phyloP scores from a whole-genome alignment of 1,284 basidiomycete species.

The Marasmius oreades region DNA sequence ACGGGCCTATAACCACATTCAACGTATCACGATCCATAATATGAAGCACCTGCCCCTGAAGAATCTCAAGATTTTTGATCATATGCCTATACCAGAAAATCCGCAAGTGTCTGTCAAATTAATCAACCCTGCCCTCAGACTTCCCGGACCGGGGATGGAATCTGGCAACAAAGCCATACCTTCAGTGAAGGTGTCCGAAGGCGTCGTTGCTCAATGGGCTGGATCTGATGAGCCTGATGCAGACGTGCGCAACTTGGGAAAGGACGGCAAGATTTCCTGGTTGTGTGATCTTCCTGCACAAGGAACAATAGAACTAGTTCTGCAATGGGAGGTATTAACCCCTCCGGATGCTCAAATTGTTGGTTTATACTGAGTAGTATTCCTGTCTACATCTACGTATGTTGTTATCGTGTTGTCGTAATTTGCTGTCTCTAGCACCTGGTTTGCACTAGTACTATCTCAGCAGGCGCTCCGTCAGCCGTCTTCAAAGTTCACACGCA shows the following conservation, averaged over 20 bases:
- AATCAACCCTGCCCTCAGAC: constrained; percentile 25
- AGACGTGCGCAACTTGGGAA: constrained; percentile 22
- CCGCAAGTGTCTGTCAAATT: constrained; percentile 29
- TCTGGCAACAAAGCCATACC: not conserved
- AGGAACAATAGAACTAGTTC: constrained; percentile 23
- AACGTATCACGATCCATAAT: constrained; percentile 9
- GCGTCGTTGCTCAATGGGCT: constrained; percentile 29
- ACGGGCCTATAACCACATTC: not conserved
- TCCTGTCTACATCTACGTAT: no score
- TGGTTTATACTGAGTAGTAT: not conserved
- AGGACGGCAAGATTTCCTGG: constrained; percentile 30
- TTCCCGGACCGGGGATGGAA: not conserved
- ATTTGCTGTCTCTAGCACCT: no score
- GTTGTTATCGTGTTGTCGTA: no score
- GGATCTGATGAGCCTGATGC: constrained; percentile 24
- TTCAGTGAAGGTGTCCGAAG: constrained; percentile 22
- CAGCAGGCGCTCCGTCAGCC: no score
- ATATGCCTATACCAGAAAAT: constrained; percentile 33
- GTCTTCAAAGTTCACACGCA: no score
- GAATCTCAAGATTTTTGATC: constrained; percentile 29
- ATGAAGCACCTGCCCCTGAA: constrained; percentile 16
- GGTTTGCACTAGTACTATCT: no score
- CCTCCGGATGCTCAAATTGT: not conserved
- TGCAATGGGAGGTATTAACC: constrained; percentile 29
- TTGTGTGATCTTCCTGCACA: constrained; percentile 26